These are phyloP conservation scores for Exophiala sp. DNA, from an alignment of 2,329 filamentous ascomycete species.

Conservation along the genomic window DNA sequence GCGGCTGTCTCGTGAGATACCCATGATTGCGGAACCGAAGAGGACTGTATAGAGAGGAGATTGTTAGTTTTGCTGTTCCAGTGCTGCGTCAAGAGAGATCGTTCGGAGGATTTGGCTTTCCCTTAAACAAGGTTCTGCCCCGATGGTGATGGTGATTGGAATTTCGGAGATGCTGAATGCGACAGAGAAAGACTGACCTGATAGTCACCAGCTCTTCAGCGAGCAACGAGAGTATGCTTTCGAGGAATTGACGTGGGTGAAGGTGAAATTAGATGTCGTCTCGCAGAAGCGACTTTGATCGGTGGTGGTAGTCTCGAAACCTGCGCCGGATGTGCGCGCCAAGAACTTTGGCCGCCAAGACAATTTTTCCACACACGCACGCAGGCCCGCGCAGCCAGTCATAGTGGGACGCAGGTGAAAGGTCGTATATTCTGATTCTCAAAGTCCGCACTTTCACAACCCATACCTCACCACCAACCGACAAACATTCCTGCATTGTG, in stretches of 20 bases:
- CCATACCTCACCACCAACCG: slow-evolving; percentile 3
- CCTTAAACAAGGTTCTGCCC: no score
- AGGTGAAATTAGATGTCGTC: slow-evolving; percentile 3
- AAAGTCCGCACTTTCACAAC: background rate
- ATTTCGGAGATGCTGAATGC: background rate
- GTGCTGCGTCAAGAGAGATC: background rate
- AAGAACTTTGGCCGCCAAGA: slow-evolving; percentile 1
- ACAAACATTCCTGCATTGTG: slow-evolving; percentile 37
- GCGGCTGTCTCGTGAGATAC: slow-evolving; percentile 99
- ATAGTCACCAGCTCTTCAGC: slow-evolving; percentile 21
- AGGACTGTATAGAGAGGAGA: slow-evolving; percentile 32
- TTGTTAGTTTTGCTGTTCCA: background rate
- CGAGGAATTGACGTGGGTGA: slow-evolving; percentile 13
- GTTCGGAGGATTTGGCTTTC: no score
- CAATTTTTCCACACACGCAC: slow-evolving; percentile 3
- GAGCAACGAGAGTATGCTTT: slow-evolving; percentile 23
- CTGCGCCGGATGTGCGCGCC: slow-evolving; percentile 1
- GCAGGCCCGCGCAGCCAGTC: background rate
- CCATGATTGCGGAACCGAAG: slow-evolving; percentile 74
- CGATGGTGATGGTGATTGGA: background rate
- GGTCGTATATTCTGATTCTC: background rate
- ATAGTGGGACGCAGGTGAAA: background rate
- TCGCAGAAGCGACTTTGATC: slow-evolving; percentile 1
- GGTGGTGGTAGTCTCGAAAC: background rate
- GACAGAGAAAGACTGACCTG: slow-evolving; percentile 19